Conservation (phyloP, 305 asterid species). For the Fraxinus nigra region DNA sequence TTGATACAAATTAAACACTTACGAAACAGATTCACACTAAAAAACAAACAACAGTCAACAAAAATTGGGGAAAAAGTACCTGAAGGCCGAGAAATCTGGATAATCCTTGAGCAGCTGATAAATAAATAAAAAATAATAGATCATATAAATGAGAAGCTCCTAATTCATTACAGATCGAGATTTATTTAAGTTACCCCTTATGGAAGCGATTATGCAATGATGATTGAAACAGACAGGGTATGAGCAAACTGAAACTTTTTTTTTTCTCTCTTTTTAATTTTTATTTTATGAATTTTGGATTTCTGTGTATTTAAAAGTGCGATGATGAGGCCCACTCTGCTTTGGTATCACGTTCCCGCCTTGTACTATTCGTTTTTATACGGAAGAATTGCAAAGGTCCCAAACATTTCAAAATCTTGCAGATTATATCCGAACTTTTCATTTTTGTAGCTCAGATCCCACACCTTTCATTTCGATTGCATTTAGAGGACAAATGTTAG, state of each 20-base stretch:
- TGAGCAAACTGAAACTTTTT: neutral
- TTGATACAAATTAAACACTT: neutral
- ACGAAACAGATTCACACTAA: conserved; percentile 11
- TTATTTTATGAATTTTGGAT: neutral
- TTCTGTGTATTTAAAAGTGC: neutral
- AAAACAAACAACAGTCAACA: conserved; percentile 35
- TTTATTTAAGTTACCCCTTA: conserved; percentile 16
- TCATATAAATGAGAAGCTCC: conserved; percentile 25
- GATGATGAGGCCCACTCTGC: conserved; percentile 28
- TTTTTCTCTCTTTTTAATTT: neutral
- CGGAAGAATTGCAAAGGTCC: too few relatives aligned
- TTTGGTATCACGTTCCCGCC: conserved; percentile 69
- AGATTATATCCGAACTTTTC: too few relatives aligned
- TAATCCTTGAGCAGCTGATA: conserved; percentile 23
- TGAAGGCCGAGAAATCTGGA: conserved; percentile 18
- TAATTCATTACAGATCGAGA: conserved; percentile 22
- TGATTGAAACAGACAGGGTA: conserved; percentile 27
- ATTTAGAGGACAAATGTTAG: too few relatives aligned
- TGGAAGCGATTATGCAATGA: conserved; percentile 32
- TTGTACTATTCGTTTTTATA: conserved; percentile 25
- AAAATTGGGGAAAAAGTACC: conserved; percentile 36
- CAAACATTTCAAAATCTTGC: too few relatives aligned
- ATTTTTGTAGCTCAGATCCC: too few relatives aligned
- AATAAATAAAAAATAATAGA: conserved; percentile 2
- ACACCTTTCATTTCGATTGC: too few relatives aligned